Evolutionary conservation across 257 asterid species (phyloP), one percentile per base, ranked within the genome.

Genomic region (Scutellaria minor): DNA sequence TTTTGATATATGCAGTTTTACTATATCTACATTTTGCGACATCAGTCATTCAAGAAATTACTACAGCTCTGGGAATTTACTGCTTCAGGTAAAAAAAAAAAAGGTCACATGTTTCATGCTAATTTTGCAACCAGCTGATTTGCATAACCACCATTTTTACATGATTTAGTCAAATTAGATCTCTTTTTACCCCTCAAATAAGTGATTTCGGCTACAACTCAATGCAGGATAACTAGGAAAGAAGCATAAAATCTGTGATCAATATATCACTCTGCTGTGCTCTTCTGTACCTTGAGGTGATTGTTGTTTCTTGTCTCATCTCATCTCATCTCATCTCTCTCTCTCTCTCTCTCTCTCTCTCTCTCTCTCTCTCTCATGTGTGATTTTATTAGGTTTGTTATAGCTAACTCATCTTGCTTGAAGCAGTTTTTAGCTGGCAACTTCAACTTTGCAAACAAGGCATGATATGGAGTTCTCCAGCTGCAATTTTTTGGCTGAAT

Each of bases 1-100:
- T 58, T 74, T 51, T 47, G 22, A 58, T 65, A 14, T 70, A 31
- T 37, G 77, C 93, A 95, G 98, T 39, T 73, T 47, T 85, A 12
- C 96, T 95, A 57, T 92, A 95, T 79, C 76, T 86, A 81, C 97
- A 95, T 75, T 90, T 95, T 58, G 98, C 91, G 9, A 87, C 96
- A 27, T 90, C 99, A 62, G 97, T 95, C 71, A 60, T 88, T 80
- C 94, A 92, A 5, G 99, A 95, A 82, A 92, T 95, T 62, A 95
- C 98, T 12, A 74, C 98, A 44, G 99, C 98, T 35, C 84, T 94
- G 7, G 98, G 98, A 67, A 95, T 95, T 66, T 81, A 71, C 76
- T 95, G 99, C 84, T 95, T 95, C 92, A 90, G 99, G 99, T 95
- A 71, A 50, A 27, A 12, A 20, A 61, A 61, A 18, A 74, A 58